A percentile compares a stretch with the other conserved stretches of the same genome.
Evolutionary conservation across 345 rosid species (phyloP).

Genomic region (Triadica sebifera): DNA sequence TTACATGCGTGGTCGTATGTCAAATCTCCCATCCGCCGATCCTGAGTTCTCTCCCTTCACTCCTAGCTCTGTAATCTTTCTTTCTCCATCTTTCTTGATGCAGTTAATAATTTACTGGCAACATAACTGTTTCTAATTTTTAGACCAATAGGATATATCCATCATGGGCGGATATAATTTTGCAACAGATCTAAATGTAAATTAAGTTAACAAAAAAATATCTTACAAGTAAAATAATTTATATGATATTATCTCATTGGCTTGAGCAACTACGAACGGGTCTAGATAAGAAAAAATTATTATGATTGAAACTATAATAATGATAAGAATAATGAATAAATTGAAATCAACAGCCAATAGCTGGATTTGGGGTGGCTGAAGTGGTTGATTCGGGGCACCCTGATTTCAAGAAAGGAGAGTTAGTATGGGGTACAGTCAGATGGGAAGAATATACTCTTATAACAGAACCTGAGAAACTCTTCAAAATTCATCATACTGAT

Average conservation of each 20-base stretch:
- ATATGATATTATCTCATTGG: too few species aligned
- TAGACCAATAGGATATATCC: too few species aligned
- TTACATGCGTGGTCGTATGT: conserved; percentile 26
- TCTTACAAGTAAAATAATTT: too few species aligned
- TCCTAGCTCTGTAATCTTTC: conserved; percentile 35
- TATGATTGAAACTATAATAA: too few species aligned
- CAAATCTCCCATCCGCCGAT: not conserved
- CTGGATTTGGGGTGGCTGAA: conserved; percentile 29
- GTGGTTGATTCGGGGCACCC: conserved; percentile 27
- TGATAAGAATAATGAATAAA: too few species aligned
- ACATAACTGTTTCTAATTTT: too few species aligned
- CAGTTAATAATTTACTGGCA: too few species aligned
- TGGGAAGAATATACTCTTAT: conserved; percentile 38
- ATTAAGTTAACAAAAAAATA: too few species aligned
- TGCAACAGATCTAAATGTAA: too few species aligned
- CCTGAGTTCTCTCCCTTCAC: conserved; percentile 1
- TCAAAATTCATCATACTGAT: conserved; percentile 28
- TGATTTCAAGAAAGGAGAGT: conserved; percentile 29
- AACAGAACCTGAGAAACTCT: conserved; percentile 8
- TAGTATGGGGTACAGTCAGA: conserved; percentile 23
- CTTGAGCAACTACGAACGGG: too few species aligned
- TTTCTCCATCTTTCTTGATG: not conserved
- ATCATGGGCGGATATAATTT: too few species aligned
- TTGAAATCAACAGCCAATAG: conserved; percentile 17
- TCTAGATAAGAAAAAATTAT: too few species aligned